A percentile compares a stretch with the other conserved stretches of the same genome.
These are phyloP conservation scores for Aspergillus leporis DNA, from an alignment of 495 filamentous ascomycete genomes.

Conservation along the genomic window DNA sequence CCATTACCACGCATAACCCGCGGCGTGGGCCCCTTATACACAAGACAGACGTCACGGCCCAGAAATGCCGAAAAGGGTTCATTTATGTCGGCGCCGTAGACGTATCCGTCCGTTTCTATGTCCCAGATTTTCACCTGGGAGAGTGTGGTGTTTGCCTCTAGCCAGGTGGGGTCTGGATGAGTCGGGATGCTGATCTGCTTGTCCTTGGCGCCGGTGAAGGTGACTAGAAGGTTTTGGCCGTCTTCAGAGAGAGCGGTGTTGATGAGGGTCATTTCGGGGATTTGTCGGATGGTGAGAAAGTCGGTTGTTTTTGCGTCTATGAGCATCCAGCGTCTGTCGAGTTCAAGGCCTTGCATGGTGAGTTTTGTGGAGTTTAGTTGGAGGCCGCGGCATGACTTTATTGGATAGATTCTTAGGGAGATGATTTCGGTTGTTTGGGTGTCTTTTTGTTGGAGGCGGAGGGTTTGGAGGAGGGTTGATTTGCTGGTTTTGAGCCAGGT, in stretches of 20 bases:
- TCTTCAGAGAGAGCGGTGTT: conserved; percentile 33
- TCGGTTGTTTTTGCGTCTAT: conserved; percentile 36
- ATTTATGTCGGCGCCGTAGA: conserved; percentile 37
- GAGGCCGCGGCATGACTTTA: conserved; percentile 86
- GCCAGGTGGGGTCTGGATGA: conserved; percentile 33
- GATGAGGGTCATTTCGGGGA: conserved; percentile 45
- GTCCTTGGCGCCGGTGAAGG: conserved; percentile 22
- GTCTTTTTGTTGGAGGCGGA: not conserved
- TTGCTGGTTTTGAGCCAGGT: conserved; percentile 1
- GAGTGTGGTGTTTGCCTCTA: conserved; percentile 32
- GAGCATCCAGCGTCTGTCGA: conserved; percentile 66
- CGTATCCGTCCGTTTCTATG: conserved; percentile 40
- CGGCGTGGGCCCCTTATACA: conserved; percentile 45
- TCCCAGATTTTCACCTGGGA: conserved; percentile 43
- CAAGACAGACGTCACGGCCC: conserved; percentile 33
- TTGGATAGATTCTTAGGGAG: conserved; percentile 75
- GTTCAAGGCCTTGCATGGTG: conserved; percentile 70
- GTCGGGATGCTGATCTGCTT: conserved; percentile 32
- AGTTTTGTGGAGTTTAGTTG: conserved; percentile 66
- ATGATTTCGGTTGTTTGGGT: conserved; percentile 32
- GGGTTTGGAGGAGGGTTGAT: conserved; percentile 9
- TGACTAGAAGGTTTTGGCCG: conserved; percentile 25
- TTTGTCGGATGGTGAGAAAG: conserved; percentile 48
- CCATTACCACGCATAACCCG: conserved; percentile 45
- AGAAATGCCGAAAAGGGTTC: conserved; percentile 36